These are phyloP conservation scores for Psilocybe cyanescens DNA, from an alignment of 768 basidiomycete species.

Conservation along the genomic window DNA sequence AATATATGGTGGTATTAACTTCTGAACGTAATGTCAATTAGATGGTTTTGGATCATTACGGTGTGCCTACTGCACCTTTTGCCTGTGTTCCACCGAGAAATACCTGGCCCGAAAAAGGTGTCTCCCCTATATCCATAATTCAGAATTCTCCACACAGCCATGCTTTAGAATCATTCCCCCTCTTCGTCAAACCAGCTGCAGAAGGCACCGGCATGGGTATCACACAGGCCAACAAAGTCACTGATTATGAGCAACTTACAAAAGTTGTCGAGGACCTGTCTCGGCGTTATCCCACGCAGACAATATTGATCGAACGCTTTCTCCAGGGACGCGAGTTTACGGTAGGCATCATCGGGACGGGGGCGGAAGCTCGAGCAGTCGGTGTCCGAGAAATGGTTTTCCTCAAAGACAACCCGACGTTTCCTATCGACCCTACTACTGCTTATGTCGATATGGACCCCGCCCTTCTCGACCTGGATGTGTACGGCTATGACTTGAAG, in stretches of 20 bases:
- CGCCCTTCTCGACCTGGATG: constrained; percentile 16
- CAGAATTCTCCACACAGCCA: constrained; percentile 13
- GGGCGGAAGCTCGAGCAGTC: constrained; percentile 19
- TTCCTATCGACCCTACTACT: constrained; percentile 12
- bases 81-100: constrained; percentile 22
- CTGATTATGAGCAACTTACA: constrained; percentile 14
- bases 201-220: constrained; percentile 26
- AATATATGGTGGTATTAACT: background rate
- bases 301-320: constrained; percentile 28
- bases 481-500: constrained; percentile 22
- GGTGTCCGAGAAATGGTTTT: constrained; percentile 25
- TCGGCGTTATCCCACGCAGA: constrained; percentile 21
- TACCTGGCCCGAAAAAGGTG: constrained; percentile 4
- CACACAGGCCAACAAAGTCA: constrained; percentile 21
- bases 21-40: background rate
- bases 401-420: constrained; percentile 14
- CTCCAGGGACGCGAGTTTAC: constrained; percentile 28
- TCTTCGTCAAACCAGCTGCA: constrained; percentile 27
- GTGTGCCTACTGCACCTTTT: constrained; percentile 26
- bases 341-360: constrained; percentile 27
- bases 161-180: constrained; percentile 21
- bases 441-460: constrained; percentile 11
- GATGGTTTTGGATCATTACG: constrained; percentile 27
- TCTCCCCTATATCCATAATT: constrained; percentile 5
- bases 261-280: constrained; percentile 16